Percentiles rank a stretch among this genome's conserved stretches.
Conservation (phyloP, 2,329 filamentous ascomycete genomes). For the Monosporascus sp. region DNA sequence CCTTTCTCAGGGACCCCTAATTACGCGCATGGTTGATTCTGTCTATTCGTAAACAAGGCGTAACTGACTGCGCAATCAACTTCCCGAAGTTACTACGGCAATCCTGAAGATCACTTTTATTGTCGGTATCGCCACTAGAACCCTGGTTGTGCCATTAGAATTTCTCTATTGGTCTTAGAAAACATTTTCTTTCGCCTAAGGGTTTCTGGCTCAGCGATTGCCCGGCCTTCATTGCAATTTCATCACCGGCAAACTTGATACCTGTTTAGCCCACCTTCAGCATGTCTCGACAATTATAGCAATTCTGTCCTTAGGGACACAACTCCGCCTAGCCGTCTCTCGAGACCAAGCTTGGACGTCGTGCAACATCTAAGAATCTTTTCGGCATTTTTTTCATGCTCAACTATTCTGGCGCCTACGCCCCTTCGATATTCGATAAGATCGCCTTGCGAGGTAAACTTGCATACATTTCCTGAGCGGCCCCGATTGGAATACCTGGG, state of each 20-base stretch:
- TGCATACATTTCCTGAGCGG: conserved; percentile 3
- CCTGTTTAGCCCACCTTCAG: conserved; percentile 6
- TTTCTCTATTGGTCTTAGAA: background rate
- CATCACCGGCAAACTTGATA: conserved; percentile 5
- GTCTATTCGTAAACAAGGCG: background rate
- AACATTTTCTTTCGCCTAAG: background rate
- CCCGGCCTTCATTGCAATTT: conserved; percentile 1
- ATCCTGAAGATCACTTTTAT: background rate
- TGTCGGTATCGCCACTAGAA: background rate
- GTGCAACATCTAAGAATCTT: conserved; percentile 11
- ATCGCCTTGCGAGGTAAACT: conserved; percentile 2
- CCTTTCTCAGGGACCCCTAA: too few species aligned
- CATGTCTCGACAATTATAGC: conserved; percentile 32
- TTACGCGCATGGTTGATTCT: background rate
- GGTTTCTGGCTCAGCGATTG: background rate
- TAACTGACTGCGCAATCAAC: background rate
- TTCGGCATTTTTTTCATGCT: conserved; percentile 3
- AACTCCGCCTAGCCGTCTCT: conserved; percentile 16
- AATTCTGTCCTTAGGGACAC: conserved; percentile 37
- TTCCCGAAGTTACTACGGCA: background rate
- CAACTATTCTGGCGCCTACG: background rate
- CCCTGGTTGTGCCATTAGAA: background rate
- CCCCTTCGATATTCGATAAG: conserved; percentile 2
- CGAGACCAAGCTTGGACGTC: conserved; percentile 19
- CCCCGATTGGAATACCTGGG: background rate